Conservation (phyloP, 306 rosid species). For the Cucurbita maxima region DNA sequence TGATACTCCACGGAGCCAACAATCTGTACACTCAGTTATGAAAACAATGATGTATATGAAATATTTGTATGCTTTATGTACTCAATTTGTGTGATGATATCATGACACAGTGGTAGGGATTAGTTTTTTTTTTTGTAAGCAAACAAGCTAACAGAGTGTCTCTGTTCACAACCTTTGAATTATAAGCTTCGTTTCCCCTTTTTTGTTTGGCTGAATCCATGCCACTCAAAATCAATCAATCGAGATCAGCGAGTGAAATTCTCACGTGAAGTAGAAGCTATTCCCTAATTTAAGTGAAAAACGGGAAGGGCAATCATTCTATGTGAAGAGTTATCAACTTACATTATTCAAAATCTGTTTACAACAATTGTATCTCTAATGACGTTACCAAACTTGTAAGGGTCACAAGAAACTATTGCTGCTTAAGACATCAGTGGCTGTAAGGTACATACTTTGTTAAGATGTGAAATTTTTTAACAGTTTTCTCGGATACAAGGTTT, state of each 20-base stretch:
- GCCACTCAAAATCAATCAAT: not conserved
- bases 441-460: not conserved
- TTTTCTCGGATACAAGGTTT: not conserved
- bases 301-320: not conserved
- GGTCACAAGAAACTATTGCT: not conserved
- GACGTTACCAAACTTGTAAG: not conserved
- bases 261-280: too few relatives aligned
- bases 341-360: not conserved
- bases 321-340: not conserved
- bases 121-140: not conserved
- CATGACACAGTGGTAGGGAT: too few relatives aligned
- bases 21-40: too few relatives aligned
- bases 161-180: not conserved
- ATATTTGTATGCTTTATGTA: too few relatives aligned
- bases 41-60: too few relatives aligned
- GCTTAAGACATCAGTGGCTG: not conserved
- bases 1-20: not conserved
- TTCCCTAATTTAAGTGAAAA: not conserved
- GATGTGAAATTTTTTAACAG: not conserved
- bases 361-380: not conserved
- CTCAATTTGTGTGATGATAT: too few relatives aligned
- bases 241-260: not conserved
- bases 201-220: not conserved
- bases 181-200: too few relatives aligned
- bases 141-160: not conserved